Base-by-base conservation (phyloP, 129 eudicot genomes). In the Helichrysum umbraculigerum region DNA sequence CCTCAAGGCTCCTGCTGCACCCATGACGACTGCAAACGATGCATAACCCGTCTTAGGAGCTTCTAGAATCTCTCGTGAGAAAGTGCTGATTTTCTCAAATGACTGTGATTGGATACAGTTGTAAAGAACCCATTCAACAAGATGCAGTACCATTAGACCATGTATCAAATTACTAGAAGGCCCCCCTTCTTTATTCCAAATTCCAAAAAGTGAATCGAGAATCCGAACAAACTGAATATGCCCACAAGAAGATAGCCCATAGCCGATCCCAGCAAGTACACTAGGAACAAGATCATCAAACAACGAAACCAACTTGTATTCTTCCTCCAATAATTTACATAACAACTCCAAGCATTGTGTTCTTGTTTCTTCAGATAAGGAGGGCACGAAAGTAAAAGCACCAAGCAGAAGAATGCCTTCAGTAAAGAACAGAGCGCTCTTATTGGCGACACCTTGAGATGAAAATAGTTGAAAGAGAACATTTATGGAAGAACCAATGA, bases 1-100 rank as follows among this genome's bases (percentile, higher is more conserved):
- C 83, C 97, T 88, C 39, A 94, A 75, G 47, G 90, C 87, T 34
- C 99, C 99, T 68, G 94, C 96, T 61, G 99, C 89, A 77, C 88
- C 96, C 97, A 94, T 94, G 72, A 87, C 87, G 35, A 91, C 81
- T 20, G 96, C 83, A 83, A 86, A 86, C 21, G 85, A 35, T 51
- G 94, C 81, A 78, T 84, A 70, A 28, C 66, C 44, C 12, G 83
- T 78, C 56, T 78, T 78, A 20, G 78, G 65, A 77, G 86, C 78
- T 78, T 81, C 90, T 57, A 87, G 54, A 68, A 81, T 60, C 76
- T 59, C 86, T 30, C 63, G 82, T 44, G 79, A 61, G 34, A 89
- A 76, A 30, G 78, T 66, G 51, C 54, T 74, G 20, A 87, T 72
- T 79, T 84, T 91, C 80, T 89, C 92, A 34, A 77, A 73, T 35